Conservation (phyloP, 2,329 filamentous ascomycete genomes). For the Fusarium odoratissimum region DNA sequence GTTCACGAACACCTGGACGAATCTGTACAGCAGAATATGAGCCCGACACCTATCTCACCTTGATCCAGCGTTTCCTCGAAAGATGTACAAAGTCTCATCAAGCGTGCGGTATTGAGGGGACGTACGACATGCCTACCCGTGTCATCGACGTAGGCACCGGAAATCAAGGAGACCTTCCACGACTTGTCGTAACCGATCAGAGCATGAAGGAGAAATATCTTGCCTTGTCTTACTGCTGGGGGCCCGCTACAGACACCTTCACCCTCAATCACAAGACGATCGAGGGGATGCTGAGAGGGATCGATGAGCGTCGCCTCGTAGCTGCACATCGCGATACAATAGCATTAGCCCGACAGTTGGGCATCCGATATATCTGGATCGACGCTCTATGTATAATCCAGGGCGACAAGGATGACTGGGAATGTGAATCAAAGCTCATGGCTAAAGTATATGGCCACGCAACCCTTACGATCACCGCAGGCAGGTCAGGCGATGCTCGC, state of each 20-base stretch:
- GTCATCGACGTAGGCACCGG: conserved; percentile 1
- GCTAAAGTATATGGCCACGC: neutral
- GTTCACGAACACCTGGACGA: neutral
- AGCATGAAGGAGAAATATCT: neutral
- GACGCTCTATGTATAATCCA: conserved; percentile 5
- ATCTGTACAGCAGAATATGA: conserved; percentile 3
- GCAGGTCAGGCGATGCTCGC: conserved; percentile 14
- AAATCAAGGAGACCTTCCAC: neutral
- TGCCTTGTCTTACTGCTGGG: conserved; percentile 17
- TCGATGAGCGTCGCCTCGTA: neutral
- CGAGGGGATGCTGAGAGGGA: neutral
- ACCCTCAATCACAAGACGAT: conserved; percentile 6
- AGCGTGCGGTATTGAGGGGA: neutral
- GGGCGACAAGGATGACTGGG: conserved; percentile 1
- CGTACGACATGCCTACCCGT: conserved; percentile 2
- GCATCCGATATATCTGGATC: conserved; percentile 3
- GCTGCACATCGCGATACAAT: conserved; percentile 1
- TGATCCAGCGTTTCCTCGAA: neutral
- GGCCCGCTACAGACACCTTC: conserved; percentile 10
- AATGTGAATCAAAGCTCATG: neutral
- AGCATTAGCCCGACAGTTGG: neutral
- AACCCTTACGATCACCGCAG: conserved; percentile 10
- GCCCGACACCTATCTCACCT: neutral
- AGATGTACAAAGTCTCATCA: neutral
- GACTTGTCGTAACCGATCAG: neutral